Conservation (phyloP, 441 rosid species). For the Adansonia madagascariensis region DNA sequence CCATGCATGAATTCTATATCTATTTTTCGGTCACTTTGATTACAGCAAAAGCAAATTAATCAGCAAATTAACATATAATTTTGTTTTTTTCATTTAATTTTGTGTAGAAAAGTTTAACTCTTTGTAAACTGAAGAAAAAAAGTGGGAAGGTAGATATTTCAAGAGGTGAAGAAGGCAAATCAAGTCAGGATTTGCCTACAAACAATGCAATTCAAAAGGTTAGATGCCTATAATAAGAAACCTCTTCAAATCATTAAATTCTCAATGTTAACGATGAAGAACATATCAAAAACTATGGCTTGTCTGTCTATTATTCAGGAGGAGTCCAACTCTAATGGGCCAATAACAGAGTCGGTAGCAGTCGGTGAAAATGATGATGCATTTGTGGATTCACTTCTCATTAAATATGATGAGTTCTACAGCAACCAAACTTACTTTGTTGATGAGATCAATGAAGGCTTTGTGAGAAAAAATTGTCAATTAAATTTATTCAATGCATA, state of each 20-base stretch:
- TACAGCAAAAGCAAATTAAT: not conserved
- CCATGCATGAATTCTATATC: not conserved
- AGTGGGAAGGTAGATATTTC: not conserved
- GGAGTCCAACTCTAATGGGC: not conserved
- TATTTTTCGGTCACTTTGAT: not conserved
- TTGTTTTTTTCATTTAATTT: not conserved
- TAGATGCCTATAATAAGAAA: not conserved
- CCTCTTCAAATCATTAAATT: not conserved
- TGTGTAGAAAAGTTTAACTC: not conserved
- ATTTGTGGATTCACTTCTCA: not conserved
- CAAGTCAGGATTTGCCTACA: not conserved
- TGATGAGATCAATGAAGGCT: not conserved
- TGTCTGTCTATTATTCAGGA: not conserved
- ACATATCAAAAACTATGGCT: not conserved
- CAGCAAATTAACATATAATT: no score
- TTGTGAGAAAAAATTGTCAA: no score
- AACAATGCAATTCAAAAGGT: not conserved
- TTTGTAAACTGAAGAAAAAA: slow-evolving; percentile 20
- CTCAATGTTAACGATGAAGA: not conserved
- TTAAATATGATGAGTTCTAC: not conserved
- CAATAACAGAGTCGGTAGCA: not conserved
- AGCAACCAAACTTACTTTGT: not conserved
- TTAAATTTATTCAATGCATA: no score
- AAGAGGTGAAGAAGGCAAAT: not conserved
- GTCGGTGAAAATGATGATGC: not conserved